Evolutionary conservation across 257 asterid species (phyloP).

Genomic region (Solanum tarapatanum): DNA sequence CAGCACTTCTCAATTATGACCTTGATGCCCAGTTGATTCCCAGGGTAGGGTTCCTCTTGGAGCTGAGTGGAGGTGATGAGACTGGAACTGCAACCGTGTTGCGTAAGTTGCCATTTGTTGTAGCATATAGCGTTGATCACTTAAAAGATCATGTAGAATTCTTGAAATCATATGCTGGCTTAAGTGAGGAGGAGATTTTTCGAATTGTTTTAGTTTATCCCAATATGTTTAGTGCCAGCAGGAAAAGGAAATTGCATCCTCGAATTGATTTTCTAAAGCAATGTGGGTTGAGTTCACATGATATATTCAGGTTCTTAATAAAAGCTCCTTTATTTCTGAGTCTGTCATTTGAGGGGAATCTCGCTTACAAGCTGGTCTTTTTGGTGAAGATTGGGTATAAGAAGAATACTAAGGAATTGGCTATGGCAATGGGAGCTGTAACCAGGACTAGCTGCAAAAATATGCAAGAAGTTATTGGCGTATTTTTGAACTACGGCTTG

Average conservation of each 20-base stretch:
- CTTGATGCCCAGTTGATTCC: slow-evolving; percentile 66
- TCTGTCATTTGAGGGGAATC: slow-evolving; percentile 62
- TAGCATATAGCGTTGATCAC: slow-evolving; percentile 70
- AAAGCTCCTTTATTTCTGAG: slow-evolving; percentile 77
- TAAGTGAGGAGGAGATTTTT: slow-evolving; percentile 58
- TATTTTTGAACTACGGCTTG: slow-evolving; percentile 60
- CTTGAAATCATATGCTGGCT: slow-evolving; percentile 59
- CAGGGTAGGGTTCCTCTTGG: slow-evolving; percentile 53
- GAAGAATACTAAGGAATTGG: slow-evolving; percentile 52
- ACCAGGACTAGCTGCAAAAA: slow-evolving; percentile 87
- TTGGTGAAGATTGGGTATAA: slow-evolving; percentile 66
- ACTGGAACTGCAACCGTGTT: slow-evolving; percentile 38
- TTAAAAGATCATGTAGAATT: slow-evolving; percentile 66
- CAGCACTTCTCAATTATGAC: slow-evolving; percentile 56
- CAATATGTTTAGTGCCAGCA: slow-evolving; percentile 65
- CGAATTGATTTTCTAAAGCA: slow-evolving; percentile 71
- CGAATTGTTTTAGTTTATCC: slow-evolving; percentile 61
- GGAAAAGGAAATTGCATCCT: slow-evolving; percentile 69
- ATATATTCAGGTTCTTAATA: slow-evolving; percentile 50
- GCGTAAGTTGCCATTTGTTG: slow-evolving; percentile 53
- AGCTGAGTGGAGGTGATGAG: slow-evolving; percentile 56
- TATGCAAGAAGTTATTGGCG: slow-evolving; percentile 58
- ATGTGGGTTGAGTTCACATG: slow-evolving; percentile 62
- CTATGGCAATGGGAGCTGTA: slow-evolving; percentile 86
- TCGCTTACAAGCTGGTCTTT: slow-evolving; percentile 51